Evolutionary conservation across 1,139 yeast genomes (phyloP), one percentile per base, ranked within the genome.

Genomic region (Pichia kudriavzevii): DNA sequence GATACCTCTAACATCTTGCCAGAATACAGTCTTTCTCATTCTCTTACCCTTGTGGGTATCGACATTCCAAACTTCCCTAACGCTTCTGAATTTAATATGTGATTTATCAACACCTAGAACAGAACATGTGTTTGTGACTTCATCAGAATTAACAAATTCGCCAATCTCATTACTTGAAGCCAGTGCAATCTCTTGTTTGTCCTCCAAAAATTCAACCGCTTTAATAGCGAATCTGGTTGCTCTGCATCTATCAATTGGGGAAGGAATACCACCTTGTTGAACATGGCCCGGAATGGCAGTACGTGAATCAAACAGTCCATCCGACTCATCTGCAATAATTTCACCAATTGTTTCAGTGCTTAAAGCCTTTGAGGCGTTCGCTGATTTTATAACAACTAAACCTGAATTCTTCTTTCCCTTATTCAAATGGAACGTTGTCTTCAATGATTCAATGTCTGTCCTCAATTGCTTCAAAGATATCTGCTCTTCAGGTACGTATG

Each of bases 201-300:
- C 67, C 56, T 91, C 97, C 46, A 91, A 72, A 61, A 84, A 91
- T 55, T 83, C 82, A 35, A 87, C 79, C 38, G 95, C 85, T 59
- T 76, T 79, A 46, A 88, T 79, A 4, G 95, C 95, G 58, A 80
- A 79, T 57, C 97, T 73, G 11, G 94, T 81, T 12, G 95, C 95
- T 44, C 91, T 73, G 15, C 88, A 82, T 61, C 97, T 77, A 60
- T 91, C 98, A 60, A 87, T 83, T 7, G 97, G 85, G 4, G 96
- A 82, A 26, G 98, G 98, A 36, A 78, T 74, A 41, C 94, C 95
- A 59, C 98, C 98, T 62, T 91, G 98, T 67, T 91, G 98, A 35
- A 87, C 94, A 56, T 91, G 98, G 20, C 98, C 98, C 10, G 98
- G 98, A 37, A 88, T 79, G 12, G 98, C 98, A 4, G 95, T 87